phyloP scores from a whole-genome alignment of 2,329 filamentous ascomycete genomes.

The Aureobasidium sp. region DNA sequence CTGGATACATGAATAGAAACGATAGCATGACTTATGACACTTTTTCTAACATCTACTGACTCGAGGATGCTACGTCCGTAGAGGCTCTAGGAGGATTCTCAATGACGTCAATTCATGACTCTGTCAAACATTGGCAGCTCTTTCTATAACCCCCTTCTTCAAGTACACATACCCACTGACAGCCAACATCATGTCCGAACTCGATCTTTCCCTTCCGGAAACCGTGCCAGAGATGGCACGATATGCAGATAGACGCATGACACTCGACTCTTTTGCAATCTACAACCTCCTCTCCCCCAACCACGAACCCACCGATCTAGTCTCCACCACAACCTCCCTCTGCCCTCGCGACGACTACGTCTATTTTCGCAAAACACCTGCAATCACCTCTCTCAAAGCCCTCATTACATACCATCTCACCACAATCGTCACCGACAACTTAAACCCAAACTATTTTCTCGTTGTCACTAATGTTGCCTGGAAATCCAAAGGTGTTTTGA shows the following conservation, averaged over 20 bases:
- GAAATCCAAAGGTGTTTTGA: background rate
- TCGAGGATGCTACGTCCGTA: background rate
- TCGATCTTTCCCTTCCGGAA: background rate
- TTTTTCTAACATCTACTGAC: too few species aligned
- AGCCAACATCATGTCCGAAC: background rate
- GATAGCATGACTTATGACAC: too few species aligned
- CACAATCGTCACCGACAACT: background rate
- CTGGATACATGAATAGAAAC: too few species aligned
- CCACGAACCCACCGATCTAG: background rate
- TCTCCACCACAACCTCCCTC: background rate
- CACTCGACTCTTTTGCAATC: background rate
- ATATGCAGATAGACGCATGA: background rate
- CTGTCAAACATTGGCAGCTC: background rate
- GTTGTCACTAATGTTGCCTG: background rate
- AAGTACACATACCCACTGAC: background rate
- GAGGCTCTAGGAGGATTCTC: background rate
- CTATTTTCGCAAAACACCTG: background rate
- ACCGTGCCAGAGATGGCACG: background rate
- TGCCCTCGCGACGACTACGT: background rate
- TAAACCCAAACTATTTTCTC: background rate
- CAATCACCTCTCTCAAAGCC: background rate
- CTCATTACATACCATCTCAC: background rate
- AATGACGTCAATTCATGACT: background rate
- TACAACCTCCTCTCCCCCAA: background rate
- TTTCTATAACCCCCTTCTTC: background rate